Evolutionary conservation across 2,329 filamentous ascomycete genomes (phyloP).

Genomic region (Xylariaceae sp.): DNA sequence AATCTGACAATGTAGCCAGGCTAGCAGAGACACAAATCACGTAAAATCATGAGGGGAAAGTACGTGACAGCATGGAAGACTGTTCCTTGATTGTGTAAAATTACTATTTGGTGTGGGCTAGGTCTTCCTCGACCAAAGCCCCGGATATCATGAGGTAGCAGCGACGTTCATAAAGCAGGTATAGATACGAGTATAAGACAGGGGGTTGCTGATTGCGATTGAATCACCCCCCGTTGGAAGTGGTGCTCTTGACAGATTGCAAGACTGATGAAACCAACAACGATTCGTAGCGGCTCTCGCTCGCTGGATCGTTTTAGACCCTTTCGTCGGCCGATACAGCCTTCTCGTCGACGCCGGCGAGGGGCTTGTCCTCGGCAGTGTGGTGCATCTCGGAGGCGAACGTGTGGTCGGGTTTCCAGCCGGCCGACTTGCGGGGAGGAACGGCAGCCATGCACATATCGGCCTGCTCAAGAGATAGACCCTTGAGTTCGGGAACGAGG

Average conservation of each 20-base stretch:
- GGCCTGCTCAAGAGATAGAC: slow-evolving; percentile 66
- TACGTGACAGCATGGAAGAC: background rate
- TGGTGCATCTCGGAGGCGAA: slow-evolving; percentile 31
- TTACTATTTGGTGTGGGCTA: slow-evolving; percentile 5
- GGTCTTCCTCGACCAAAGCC: slow-evolving; percentile 1
- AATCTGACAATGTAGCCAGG: too few relatives aligned
- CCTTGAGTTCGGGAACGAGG: slow-evolving; percentile 68
- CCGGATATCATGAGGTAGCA: slow-evolving; percentile 11
- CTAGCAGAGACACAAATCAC: too few relatives aligned
- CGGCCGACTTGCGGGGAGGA: slow-evolving; percentile 34
- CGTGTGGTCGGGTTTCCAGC: slow-evolving; percentile 32
- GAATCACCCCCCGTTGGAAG: slow-evolving; percentile 2
- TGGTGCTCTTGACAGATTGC: slow-evolving; percentile 11
- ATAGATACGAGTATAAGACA: slow-evolving; percentile 13
- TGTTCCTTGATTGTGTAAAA: slow-evolving; percentile 2
- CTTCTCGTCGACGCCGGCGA: slow-evolving; percentile 11
- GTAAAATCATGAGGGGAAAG: too few relatives aligned
- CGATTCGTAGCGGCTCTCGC: slow-evolving; percentile 5
- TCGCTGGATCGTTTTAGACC: slow-evolving; percentile 16
- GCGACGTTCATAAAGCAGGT: slow-evolving; percentile 10
- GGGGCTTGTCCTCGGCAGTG: slow-evolving; percentile 22
- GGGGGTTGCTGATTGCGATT: background rate
- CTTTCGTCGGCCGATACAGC: slow-evolving; percentile 24
- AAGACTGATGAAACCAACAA: slow-evolving; percentile 5
- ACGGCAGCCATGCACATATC: slow-evolving; percentile 56